A percentile compares a stretch with the other conserved stretches of the same genome.
These are phyloP conservation scores for Luzula sylvatica DNA, from an alignment of 176 grass and related monocot species.

Conservation along the genomic window DNA sequence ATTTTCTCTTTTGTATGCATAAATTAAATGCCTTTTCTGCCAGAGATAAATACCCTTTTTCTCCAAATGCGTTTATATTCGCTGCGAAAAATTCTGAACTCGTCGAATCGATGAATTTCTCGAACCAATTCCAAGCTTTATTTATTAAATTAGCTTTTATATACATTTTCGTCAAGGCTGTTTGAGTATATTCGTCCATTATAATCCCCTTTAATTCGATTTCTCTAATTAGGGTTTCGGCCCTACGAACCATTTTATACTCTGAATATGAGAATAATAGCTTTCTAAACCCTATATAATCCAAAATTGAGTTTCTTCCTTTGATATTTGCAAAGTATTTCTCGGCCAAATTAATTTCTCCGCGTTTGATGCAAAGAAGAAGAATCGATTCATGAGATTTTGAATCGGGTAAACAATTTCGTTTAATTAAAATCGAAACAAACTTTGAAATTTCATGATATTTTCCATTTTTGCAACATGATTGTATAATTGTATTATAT, in stretches of 20 bases:
- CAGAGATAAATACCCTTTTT: conserved; percentile 38
- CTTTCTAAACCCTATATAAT: conserved; percentile 66
- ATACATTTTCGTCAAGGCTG: conserved; percentile 90
- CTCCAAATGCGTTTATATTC: conserved; percentile 83
- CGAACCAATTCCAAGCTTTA: conserved; percentile 73
- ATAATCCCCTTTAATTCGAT: conserved; percentile 43
- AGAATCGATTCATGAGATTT: conserved; percentile 75
- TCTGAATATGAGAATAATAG: conserved; percentile 77
- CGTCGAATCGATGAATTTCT: conserved; percentile 44
- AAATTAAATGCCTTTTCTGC: conserved; percentile 69
- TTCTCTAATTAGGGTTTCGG: conserved; percentile 60
- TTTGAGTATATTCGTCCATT: conserved; percentile 87
- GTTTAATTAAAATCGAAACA: conserved; percentile 45
- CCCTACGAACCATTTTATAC: conserved; percentile 50
- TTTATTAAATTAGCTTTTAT: conserved; percentile 50
- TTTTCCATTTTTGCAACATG: conserved; percentile 34
- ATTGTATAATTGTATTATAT: conserved; percentile 76
- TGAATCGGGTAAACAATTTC: conserved; percentile 45
- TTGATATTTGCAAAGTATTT: conserved; percentile 62
- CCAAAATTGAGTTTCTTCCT: conserved; percentile 31
- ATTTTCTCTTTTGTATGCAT: conserved; percentile 53
- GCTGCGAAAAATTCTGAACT: conserved; percentile 65
- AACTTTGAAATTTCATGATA: conserved; percentile 51
- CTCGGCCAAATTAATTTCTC: conserved; percentile 50
- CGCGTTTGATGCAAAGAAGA: conserved; percentile 52